Evolutionary conservation across 345 rosid genomes (phyloP), one percentile per base, ranked within the genome.

Genomic region (Ceriops tagal): DNA sequence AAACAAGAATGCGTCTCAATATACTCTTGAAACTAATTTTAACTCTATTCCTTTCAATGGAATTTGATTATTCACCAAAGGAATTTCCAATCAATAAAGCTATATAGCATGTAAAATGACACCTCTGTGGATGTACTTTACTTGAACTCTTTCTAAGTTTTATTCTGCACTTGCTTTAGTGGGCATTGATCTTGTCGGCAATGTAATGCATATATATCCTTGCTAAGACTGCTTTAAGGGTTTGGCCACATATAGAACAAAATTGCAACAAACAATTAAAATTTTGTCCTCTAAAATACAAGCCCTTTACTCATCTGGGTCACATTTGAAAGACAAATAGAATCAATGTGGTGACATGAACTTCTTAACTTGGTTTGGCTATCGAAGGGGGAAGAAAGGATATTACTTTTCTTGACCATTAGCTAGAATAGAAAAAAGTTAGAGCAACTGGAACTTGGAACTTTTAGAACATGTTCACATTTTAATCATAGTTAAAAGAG

Each of bases 181-280:
- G 58, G 15, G 28, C 15, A 22, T 55, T 55, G 15, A 3, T 55
- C 24, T n/a, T 8, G 0, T 22, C 2, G 4, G 30, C 10, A 13
- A 5, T 4, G 4, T 43, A 43, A 43, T 43, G 58, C 4, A 55
- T 26, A 55, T 26, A 55, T 9, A 26, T 55, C 24, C 27, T 8
- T 55, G 58, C 58, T 55, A 26, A 27, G 39, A 69, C 20, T 21
- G 31, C 62, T 76, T 63, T 62, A 55, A 71, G 27, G 58, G 28
- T 22, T 55, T 22, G 58, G 28, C 22, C 28, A 55, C 15, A 26
- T 8, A 22, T 22, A 22, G 16, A 9, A 9, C 6, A 26, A 4
- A 8, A 1, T 55, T 55, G 22, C 58, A 39, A 55, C 58, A 11
- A 55, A 22, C 28, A 11, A 55, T 24, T 10, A 26, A 22, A 55